Conservation (phyloP, 768 basidiomycete genomes). For the Daedalea quercina region DNA sequence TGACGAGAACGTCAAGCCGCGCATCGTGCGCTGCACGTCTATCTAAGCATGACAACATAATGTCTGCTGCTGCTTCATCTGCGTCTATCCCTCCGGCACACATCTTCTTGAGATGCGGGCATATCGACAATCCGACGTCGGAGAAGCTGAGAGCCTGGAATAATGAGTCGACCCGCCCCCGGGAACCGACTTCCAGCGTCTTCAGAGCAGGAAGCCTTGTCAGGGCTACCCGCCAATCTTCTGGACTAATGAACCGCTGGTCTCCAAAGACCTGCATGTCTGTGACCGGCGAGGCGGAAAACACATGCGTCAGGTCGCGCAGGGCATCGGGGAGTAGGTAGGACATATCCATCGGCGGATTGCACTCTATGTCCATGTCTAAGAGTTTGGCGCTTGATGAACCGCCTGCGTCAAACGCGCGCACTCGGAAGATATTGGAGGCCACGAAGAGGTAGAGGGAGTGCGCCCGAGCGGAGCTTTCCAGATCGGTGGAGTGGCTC, state of each 20-base stretch:
- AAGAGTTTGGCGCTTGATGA: background rate
- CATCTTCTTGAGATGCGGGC: background rate
- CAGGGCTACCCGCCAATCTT: background rate
- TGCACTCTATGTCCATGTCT: background rate
- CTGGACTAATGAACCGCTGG: background rate
- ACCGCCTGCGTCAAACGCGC: background rate
- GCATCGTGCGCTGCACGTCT: background rate
- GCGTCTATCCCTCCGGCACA: background rate
- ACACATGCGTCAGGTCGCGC: background rate
- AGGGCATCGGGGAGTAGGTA: background rate
- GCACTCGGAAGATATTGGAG: constrained; percentile 1
- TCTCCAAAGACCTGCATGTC: background rate
- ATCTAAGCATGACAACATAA: background rate
- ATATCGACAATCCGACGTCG: background rate
- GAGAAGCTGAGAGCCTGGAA: background rate
- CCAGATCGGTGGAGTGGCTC: background rate
- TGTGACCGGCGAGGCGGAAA: background rate
- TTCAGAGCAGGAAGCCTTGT: background rate
- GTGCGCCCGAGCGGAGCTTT: background rate
- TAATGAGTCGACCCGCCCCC: background rate
- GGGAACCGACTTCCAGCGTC: background rate
- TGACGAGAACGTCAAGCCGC: background rate
- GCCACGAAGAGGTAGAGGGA: constrained; percentile 1
- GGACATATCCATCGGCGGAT: constrained; percentile 2
- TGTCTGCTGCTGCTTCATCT: background rate